Conservation (phyloP, 2,329 filamentous ascomycete genomes). For the Piedraia hortae region DNA sequence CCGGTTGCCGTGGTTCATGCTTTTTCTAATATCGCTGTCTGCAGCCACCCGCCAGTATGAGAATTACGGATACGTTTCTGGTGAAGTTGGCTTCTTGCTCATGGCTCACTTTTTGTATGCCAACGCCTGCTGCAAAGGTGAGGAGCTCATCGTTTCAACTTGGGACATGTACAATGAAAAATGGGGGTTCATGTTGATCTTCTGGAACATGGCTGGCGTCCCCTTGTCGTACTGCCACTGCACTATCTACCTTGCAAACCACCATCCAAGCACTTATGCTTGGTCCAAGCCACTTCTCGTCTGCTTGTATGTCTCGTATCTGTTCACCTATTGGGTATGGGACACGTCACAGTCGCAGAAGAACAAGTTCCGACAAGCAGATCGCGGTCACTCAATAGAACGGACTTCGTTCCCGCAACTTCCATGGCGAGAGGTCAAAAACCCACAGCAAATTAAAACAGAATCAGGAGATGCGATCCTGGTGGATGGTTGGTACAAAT, state of each 20-base stretch:
- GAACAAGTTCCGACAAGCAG: conserved; percentile 64
- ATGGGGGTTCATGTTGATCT: conserved; percentile 92
- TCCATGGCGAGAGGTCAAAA: conserved; percentile 61
- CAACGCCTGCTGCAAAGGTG: conserved; percentile 75
- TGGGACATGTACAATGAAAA: conserved; percentile 98
- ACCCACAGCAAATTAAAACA: conserved; percentile 52
- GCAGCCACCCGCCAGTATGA: conserved; percentile 64
- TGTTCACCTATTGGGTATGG: conserved; percentile 76
- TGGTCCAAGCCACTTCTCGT: conserved; percentile 44
- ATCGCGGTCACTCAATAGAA: conserved; percentile 40
- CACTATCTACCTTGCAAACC: conserved; percentile 68
- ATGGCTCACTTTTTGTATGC: conserved; percentile 83
- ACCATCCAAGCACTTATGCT: conserved; percentile 46
- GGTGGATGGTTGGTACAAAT: conserved; percentile 57
- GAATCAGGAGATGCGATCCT: conserved; percentile 49
- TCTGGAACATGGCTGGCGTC: conserved; percentile 87
- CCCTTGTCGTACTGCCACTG: conserved; percentile 83
- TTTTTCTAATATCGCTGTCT: conserved; percentile 50
- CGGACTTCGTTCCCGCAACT: conserved; percentile 71
- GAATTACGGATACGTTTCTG: conserved; percentile 56
- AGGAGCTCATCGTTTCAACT: conserved; percentile 69
- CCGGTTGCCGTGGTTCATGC: conserved; percentile 72
- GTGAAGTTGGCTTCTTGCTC: conserved; percentile 59
- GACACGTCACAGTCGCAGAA: conserved; percentile 82
- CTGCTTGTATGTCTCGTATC: conserved; percentile 39